Evolutionary conservation across 768 basidiomycete species (phyloP).

Genomic region (Lactarius pseudohatsudake): DNA sequence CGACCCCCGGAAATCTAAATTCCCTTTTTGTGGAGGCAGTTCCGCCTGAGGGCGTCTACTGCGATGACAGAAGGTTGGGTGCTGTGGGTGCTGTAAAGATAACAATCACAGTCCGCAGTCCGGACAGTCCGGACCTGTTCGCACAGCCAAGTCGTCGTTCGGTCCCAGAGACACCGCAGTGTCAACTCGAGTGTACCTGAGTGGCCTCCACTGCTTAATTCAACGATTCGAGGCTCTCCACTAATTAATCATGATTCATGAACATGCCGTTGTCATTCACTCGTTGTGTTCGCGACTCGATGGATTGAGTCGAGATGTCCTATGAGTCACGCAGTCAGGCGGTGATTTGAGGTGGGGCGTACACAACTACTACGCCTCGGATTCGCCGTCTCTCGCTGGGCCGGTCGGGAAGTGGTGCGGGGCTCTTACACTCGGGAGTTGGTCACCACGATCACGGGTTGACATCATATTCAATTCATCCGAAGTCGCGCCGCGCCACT

Average conservation of each 20-base stretch:
- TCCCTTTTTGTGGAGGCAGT: slow-evolving; percentile 1
- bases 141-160: not conserved
- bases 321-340: no score
- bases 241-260: not conserved
- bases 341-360: not conserved
- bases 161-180: not conserved
- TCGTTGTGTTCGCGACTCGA: not conserved
- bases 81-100: slow-evolving; percentile 1
- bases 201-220: not conserved
- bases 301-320: no score
- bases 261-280: not conserved
- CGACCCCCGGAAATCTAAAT: not conserved
- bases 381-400: not conserved
- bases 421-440: not conserved
- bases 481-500: slow-evolving; percentile 6
- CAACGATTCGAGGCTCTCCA: not conserved
- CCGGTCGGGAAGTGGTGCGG: not conserved
- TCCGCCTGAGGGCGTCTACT: not conserved
- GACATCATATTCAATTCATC: slow-evolving; percentile 10
- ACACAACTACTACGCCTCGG: not conserved
- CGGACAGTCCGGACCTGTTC: no score
- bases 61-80: not conserved
- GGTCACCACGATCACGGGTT: not conserved
- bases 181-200: no score
- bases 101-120: not conserved